Base-by-base conservation (phyloP, 331 rosid genomes). In the Telfairia occidentalis region DNA sequence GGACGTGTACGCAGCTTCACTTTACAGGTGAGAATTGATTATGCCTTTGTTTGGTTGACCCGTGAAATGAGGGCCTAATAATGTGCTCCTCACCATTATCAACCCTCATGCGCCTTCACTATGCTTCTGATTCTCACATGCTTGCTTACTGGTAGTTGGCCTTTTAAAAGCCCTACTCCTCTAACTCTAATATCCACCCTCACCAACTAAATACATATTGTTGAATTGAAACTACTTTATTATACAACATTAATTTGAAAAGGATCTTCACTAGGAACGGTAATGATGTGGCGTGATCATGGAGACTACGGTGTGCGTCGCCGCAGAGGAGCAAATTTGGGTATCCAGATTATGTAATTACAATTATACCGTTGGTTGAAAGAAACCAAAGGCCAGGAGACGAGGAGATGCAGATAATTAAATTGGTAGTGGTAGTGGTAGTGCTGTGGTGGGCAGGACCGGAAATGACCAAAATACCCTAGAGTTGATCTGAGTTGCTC, bases 1-100 rank as follows among this genome's bases (percentile, higher is more conserved):
- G 83, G 78, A 85, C 85, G 88, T 83, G 87, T 43, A 0, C 77
- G 87, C 84, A 78, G 75, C 46, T 79, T 26, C 52, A 50, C 75
- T 71, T 71, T 71, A 49, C 60, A 48, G 78, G 81, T 71, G 57
- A 77, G 71, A 26, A 52, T 77, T 58, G 24, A 78, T 59, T 67
- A 38, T 77, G 75, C 45, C 8, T 18, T 35, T 61, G 64, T 58
- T 71, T 49, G 45, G 88, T 86, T 86, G 97, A 82, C 92, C 70
- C 83, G 78, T 83, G 84, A 86, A 46, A 13, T 2, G 12, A 29
- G 76, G 60, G 6, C 15, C 19, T 50, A 15, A 61, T 79, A 52
- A 49, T 42, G 49, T 80, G 71, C 43, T 15, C 35, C 76, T 26
- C 10, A 64, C 34, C 61, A 63, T 48, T 28, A 81, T 78, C 69